Evolutionary conservation across 495 filamentous ascomycete genomes (phyloP).

Genomic region (Penicillium atrosanguineum): DNA sequence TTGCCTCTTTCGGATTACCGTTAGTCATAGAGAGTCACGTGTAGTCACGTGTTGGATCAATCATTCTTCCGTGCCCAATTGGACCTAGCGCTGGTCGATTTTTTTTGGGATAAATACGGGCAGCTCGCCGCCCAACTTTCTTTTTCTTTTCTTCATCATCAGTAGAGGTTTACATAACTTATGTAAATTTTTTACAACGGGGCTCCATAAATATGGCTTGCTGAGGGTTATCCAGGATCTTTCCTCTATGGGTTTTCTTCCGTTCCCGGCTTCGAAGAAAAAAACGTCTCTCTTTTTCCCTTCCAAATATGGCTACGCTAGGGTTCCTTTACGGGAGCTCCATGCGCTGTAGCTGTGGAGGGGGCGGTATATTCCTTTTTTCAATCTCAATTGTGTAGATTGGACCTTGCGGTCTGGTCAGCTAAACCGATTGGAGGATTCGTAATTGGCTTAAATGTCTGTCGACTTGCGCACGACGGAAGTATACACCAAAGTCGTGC

Average conservation of each 20-base stretch:
- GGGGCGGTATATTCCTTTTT: conserved; percentile 41
- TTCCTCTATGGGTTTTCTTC: conserved; percentile 46
- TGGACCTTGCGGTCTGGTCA: not conserved
- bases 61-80: conserved; percentile 19
- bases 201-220: conserved; percentile 47
- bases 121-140: conserved; percentile 13
- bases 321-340: conserved; percentile 45
- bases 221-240: conserved; percentile 49
- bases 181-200: conserved; percentile 40
- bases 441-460: not conserved
- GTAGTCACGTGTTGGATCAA: conserved; percentile 3
- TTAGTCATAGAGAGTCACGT: not conserved
- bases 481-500: not conserved
- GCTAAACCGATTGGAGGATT: not conserved
- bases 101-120: conserved; percentile 24
- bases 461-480: not conserved
- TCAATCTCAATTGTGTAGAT: conserved; percentile 8
- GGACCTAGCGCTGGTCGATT: conserved; percentile 22
- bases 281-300: conserved; percentile 46
- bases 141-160: conserved; percentile 48
- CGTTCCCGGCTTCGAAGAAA: conserved; percentile 49
- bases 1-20: conserved; percentile 1
- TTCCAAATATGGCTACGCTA: conserved; percentile 48
- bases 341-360: conserved; percentile 51
- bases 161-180: conserved; percentile 52